A percentile compares a stretch with the other conserved stretches of the same genome.
phyloP scores from a whole-genome alignment of 1,284 basidiomycete species.

The Boletellus sp. region DNA sequence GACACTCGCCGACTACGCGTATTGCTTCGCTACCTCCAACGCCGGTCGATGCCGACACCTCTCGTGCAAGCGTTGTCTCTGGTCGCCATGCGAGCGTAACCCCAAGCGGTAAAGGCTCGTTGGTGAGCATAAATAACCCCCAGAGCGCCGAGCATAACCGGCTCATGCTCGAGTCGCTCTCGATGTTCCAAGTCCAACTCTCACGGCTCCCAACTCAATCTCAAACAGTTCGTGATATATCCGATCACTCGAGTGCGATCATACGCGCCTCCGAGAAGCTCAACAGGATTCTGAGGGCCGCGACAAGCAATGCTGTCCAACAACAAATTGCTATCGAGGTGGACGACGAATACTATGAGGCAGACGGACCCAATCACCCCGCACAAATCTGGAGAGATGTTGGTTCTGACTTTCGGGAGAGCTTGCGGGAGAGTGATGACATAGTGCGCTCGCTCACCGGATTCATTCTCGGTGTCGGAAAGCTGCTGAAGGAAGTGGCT shows the following conservation, averaged over 20 bases:
- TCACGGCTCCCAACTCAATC: conserved; percentile 46
- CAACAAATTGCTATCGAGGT: conserved; percentile 72
- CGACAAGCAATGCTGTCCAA: conserved; percentile 57
- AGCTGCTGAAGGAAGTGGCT: conserved; percentile 56
- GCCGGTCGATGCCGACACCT: conserved; percentile 18
- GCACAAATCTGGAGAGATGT: conserved; percentile 63
- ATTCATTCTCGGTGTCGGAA: conserved; percentile 68
- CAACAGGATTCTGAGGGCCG: conserved; percentile 54
- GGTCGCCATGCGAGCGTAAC: conserved; percentile 21
- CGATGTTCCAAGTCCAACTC: conserved; percentile 65
- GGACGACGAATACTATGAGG: conserved; percentile 39
- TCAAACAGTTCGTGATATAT: conserved; percentile 47
- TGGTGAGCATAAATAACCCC: conserved; percentile 18
- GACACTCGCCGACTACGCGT: conserved; percentile 19
- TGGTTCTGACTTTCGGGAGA: conserved; percentile 67
- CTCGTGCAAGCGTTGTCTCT: conserved; percentile 9
- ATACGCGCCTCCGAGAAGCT: conserved; percentile 61
- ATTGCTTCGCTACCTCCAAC: conserved; percentile 14
- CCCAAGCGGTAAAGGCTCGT: conserved; percentile 13
- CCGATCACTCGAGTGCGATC: conserved; percentile 57
- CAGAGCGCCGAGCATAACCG: conserved; percentile 55
- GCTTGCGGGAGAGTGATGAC: conserved; percentile 68
- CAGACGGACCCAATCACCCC: conserved; percentile 34
- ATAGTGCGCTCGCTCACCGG: conserved; percentile 69
- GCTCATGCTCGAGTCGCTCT: conserved; percentile 63